Evolutionary conservation across 176 grass and related monocot genomes (phyloP).

Genomic region (Oryza meridionalis): DNA sequence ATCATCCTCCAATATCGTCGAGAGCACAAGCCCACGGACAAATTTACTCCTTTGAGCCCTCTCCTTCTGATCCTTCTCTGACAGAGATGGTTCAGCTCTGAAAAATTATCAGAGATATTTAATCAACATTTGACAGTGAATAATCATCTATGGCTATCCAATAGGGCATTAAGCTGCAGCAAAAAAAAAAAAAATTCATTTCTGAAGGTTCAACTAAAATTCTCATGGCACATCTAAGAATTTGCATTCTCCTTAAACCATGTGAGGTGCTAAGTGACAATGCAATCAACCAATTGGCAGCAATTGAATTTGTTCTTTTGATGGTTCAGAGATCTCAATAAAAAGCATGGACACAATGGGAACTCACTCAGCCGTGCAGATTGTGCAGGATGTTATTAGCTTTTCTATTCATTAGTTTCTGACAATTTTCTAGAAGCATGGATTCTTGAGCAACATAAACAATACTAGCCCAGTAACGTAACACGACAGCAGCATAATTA

Average conservation of each 20-base stretch:
- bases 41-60: conserved; percentile 47
- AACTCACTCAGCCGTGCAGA: not conserved
- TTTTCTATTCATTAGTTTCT: not conserved
- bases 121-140: conserved; percentile 8
- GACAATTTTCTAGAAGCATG: not conserved
- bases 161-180: not conserved
- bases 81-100: conserved; percentile 55
- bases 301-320: not conserved
- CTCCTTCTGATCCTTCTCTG: conserved; percentile 55
- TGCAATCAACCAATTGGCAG: not conserved
- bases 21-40: conserved; percentile 46
- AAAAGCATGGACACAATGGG: conserved; percentile 8
- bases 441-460: not conserved
- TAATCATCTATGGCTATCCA: not conserved
- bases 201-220: not conserved
- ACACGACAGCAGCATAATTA: not conserved
- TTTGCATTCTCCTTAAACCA: not conserved
- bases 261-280: not conserved
- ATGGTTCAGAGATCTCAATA: not conserved
- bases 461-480: not conserved
- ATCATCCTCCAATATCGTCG: conserved; percentile 50
- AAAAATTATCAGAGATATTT: conserved; percentile 20
- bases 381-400: not conserved
- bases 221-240: not conserved
- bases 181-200: conserved; percentile 14